Evolutionary conservation across 2,329 filamentous ascomycete species (phyloP).

Genomic region (Aureobasidium sp.): DNA sequence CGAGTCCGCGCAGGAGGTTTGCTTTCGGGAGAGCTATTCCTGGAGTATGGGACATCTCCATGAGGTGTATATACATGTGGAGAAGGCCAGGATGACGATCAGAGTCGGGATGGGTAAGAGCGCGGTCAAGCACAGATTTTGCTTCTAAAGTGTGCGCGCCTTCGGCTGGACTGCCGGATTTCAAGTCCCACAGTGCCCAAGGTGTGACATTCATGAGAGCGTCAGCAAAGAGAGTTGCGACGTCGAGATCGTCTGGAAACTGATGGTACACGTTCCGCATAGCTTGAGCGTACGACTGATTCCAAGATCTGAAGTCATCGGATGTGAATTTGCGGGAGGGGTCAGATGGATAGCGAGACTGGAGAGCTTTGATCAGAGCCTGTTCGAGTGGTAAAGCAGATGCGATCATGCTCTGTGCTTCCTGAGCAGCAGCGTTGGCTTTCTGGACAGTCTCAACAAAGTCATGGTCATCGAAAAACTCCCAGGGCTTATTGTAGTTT

Average conservation of each 20-base stretch:
- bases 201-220: slow-evolving; percentile 60
- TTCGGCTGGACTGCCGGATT: slow-evolving; percentile 49
- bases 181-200: slow-evolving; percentile 58
- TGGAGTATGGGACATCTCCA: slow-evolving; percentile 66
- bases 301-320: slow-evolving; percentile 40
- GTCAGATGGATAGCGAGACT: slow-evolving; percentile 50
- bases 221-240: slow-evolving; percentile 58
- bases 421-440: slow-evolving; percentile 41
- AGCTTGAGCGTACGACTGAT: slow-evolving; percentile 53
- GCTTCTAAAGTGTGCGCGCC: slow-evolving; percentile 53
- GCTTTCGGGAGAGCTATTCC: slow-evolving; percentile 56
- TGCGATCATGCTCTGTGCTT: slow-evolving; percentile 37
- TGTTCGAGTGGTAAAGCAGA: slow-evolving; percentile 48
- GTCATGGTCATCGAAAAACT: slow-evolving; percentile 59
- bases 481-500: slow-evolving; percentile 77
- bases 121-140: slow-evolving; percentile 52
- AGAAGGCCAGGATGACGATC: slow-evolving; percentile 60
- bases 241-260: slow-evolving; percentile 54
- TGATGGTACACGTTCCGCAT: slow-evolving; percentile 50
- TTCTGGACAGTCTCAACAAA: slow-evolving; percentile 44
- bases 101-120: slow-evolving; percentile 45
- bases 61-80: slow-evolving; percentile 70
- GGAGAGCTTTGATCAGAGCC: slow-evolving; percentile 57
- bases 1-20: slow-evolving; percentile 55
- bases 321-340: not conserved